These are phyloP conservation scores for Sextonia rubra DNA, from an alignment of 164 flowering plant genomes.

Conservation along the genomic window DNA sequence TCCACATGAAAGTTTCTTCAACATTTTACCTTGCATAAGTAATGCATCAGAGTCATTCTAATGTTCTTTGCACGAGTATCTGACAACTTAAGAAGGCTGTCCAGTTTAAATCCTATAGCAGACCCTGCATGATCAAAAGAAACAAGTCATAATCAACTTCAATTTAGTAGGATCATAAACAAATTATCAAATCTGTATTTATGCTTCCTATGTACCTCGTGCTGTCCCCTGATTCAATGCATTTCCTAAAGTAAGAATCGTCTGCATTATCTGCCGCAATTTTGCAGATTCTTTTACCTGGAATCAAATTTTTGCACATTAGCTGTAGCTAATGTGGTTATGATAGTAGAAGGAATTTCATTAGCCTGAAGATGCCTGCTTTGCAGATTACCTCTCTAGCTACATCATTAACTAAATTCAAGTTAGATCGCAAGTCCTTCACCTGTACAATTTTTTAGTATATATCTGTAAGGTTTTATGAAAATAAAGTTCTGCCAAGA, in stretches of 20 bases:
- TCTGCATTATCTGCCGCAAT: slow-evolving; percentile 94
- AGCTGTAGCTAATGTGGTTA: slow-evolving; percentile 5
- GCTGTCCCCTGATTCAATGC: slow-evolving; percentile 99
- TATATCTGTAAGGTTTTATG: neutral
- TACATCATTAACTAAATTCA: slow-evolving; percentile 69
- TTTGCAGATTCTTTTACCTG: slow-evolving; percentile 91
- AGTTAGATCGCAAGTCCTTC: slow-evolving; percentile 55
- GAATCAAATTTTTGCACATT: slow-evolving; percentile 11
- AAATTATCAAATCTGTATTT: neutral
- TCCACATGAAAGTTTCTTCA: too few relatives aligned
- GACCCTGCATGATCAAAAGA: slow-evolving; percentile 56
- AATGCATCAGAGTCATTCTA: slow-evolving; percentile 98
- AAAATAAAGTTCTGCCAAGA: too few relatives aligned
- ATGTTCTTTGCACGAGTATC: slow-evolving; percentile 97
- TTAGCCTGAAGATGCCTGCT: neutral
- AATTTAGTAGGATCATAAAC: neutral
- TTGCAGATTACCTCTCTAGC: slow-evolving; percentile 64
- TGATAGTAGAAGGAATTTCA: neutral
- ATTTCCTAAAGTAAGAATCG: slow-evolving; percentile 93
- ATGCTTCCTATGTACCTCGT: slow-evolving; percentile 50
- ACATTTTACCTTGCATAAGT: slow-evolving; percentile 80
- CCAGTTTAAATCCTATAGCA: slow-evolving; percentile 96
- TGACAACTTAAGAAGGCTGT: slow-evolving; percentile 94
- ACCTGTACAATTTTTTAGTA: slow-evolving; percentile 46
- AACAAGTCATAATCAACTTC: neutral